phyloP scores from a whole-genome alignment of 208 protist genomes.

The Wallacemonas rigidus region DNA sequence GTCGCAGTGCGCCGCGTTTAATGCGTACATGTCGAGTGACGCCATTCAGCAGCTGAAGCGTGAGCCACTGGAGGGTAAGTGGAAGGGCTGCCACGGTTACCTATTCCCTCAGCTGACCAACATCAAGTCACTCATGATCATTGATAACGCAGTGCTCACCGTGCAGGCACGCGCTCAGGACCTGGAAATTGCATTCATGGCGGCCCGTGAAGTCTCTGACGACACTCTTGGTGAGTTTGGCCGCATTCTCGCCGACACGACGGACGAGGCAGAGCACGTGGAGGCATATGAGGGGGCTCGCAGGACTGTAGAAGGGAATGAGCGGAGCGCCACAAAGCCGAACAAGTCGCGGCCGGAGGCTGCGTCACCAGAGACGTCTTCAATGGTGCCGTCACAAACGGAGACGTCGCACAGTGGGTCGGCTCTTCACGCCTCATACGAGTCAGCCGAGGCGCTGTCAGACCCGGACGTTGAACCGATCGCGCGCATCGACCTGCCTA shows the following conservation, averaged over 20 bases:
- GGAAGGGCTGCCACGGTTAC: slow-evolving; percentile 81
- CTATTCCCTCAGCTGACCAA: slow-evolving; percentile 67
- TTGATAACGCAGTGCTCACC: slow-evolving; percentile 73
- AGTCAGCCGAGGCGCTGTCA: too few species aligned
- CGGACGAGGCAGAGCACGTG: too few species aligned
- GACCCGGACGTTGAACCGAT: neutral
- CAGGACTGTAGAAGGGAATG: neutral
- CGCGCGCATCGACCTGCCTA: neutral
- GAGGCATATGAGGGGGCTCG: neutral
- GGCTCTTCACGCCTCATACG: neutral
- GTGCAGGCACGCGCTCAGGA: slow-evolving; percentile 71
- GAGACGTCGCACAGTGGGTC: neutral
- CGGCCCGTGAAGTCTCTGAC: slow-evolving; percentile 71
- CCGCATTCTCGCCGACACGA: slow-evolving; percentile 2
- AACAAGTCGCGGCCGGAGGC: too few species aligned
- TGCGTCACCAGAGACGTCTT: neutral
- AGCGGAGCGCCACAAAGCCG: neutral
- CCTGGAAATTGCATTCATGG: slow-evolving; percentile 79
- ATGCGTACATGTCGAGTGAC: slow-evolving; percentile 76
- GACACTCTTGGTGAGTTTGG: slow-evolving; percentile 42
- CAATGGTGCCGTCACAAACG: neutral
- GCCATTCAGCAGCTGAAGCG: slow-evolving; percentile 53
- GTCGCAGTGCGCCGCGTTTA: slow-evolving; percentile 80
- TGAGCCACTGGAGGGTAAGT: slow-evolving; percentile 54
- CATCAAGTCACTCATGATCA: slow-evolving; percentile 86